Percentiles rank a stretch among this genome's conserved stretches.
Conservation (phyloP, 1,284 basidiomycete genomes). For the Athelia psychrophila region DNA sequence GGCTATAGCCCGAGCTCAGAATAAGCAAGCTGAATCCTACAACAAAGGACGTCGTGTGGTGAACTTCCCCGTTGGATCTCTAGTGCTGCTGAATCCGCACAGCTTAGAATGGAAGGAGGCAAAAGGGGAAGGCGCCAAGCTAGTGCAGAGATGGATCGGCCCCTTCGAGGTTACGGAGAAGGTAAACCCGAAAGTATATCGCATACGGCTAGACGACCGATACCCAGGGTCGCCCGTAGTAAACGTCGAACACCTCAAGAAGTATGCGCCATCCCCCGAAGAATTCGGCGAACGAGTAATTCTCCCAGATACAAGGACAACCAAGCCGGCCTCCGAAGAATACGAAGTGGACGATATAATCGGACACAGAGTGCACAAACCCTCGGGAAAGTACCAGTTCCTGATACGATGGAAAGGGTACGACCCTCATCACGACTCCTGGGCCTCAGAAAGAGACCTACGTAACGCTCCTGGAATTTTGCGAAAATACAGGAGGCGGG, state of each 20-base stretch:
- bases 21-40: conserved; percentile 8
- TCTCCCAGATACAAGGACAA: conserved; percentile 1
- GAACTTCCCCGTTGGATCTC: conserved; percentile 15
- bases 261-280: conserved; percentile 13
- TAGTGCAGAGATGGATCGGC: conserved; percentile 19
- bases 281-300: conserved; percentile 11
- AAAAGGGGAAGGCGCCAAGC: conserved; percentile 20
- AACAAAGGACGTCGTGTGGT: conserved; percentile 4
- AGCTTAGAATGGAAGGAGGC: conserved; percentile 14
- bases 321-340: conserved; percentile 8
- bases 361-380: conserved; percentile 4
- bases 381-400: not conserved
- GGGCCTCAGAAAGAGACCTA: not conserved
- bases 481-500: not conserved
- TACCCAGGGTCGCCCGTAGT: conserved; percentile 25
- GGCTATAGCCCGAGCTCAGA: conserved; percentile 13
- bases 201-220: conserved; percentile 19
- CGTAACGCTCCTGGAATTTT: not conserved
- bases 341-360: conserved; percentile 17
- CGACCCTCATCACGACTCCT: not conserved
- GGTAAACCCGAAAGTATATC: conserved; percentile 18
- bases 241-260: conserved; percentile 24
- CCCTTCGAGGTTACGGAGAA: conserved; percentile 19
- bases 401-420: conserved; percentile 6
- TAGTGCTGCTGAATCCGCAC: conserved; percentile 21